A percentile compares a stretch with the other conserved stretches of the same genome.
Conservation (phyloP, 768 basidiomycete species). For the Russula compacta region DNA sequence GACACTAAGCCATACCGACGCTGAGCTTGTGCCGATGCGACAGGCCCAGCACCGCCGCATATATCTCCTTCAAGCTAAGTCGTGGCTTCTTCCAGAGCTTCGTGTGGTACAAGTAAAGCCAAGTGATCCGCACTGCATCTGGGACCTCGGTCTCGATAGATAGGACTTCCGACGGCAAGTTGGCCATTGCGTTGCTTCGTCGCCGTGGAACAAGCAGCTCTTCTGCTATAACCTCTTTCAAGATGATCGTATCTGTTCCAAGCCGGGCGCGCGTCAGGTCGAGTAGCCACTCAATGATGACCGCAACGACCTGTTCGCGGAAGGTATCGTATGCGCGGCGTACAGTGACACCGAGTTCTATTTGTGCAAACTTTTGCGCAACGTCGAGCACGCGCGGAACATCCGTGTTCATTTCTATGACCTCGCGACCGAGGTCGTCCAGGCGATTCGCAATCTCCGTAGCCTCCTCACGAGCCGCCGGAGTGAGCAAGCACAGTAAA, state of each 20-base stretch:
- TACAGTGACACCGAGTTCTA: conserved; percentile 87
- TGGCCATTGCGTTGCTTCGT: conserved; percentile 40
- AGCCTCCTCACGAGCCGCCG: conserved; percentile 49
- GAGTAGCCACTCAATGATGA: conserved; percentile 80
- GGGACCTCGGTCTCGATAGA: conserved; percentile 30
- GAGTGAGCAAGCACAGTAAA: conserved; percentile 50
- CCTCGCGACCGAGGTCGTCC: conserved; percentile 74
- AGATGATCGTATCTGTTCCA: conserved; percentile 53
- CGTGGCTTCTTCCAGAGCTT: conserved; percentile 80
- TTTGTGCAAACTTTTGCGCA: conserved; percentile 70
- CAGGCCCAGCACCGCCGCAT: conserved; percentile 62
- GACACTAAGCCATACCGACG: conserved; percentile 47
- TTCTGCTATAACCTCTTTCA: conserved; percentile 64
- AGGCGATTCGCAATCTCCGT: conserved; percentile 46
- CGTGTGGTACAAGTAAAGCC: conserved; percentile 73
- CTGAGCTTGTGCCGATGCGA: conserved; percentile 67
- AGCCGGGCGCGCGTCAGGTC: conserved; percentile 70
- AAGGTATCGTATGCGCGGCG: conserved; percentile 83
- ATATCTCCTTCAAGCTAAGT: conserved; percentile 72
- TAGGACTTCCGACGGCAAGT: conserved; percentile 29
- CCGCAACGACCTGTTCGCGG: conserved; percentile 73
- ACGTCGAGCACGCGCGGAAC: conserved; percentile 56
- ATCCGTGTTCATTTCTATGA: conserved; percentile 65
- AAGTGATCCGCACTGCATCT: conserved; percentile 58
- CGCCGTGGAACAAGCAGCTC: conserved; percentile 58